phyloP scores from a whole-genome alignment of 257 asterid genomes.

The Nicotiana tabacum region DNA sequence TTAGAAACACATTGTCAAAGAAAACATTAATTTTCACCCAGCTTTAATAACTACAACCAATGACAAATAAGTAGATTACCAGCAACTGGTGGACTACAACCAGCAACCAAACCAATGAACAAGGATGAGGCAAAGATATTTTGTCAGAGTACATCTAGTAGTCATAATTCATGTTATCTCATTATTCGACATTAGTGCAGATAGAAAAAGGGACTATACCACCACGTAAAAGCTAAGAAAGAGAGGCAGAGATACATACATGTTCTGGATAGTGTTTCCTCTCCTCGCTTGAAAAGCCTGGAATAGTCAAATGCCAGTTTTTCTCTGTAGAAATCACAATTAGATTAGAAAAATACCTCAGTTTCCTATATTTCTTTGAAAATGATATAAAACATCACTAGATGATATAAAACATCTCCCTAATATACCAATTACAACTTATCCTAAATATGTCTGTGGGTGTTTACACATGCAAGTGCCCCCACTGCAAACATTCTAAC shows the following conservation, averaged over 20 bases:
- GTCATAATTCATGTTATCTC: background rate
- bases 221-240: background rate
- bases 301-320: slow-evolving; percentile 73
- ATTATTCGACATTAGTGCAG: slow-evolving; percentile 1
- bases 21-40: background rate
- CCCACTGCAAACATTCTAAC: background rate
- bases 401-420: background rate
- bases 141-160: background rate
- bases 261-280: slow-evolving; percentile 38
- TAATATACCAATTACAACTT: background rate
- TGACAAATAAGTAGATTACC: background rate
- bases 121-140: background rate
- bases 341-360: slow-evolving; percentile 21
- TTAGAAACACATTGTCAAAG: slow-evolving; percentile 21
- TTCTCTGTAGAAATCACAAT: slow-evolving; percentile 61
- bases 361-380: background rate
- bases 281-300: slow-evolving; percentile 85
- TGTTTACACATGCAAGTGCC: background rate
- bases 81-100: background rate
- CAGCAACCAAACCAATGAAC: slow-evolving; percentile 5
- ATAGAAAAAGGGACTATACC: slow-evolving; percentile 3
- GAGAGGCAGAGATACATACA: slow-evolving; percentile 42
- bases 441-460: background rate
- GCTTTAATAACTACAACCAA: background rate
- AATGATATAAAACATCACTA: background rate